Evolutionary conservation across 176 grass and related monocot genomes (phyloP), one percentile per base, ranked within the genome.

Genomic region (Zoysia japonica): DNA sequence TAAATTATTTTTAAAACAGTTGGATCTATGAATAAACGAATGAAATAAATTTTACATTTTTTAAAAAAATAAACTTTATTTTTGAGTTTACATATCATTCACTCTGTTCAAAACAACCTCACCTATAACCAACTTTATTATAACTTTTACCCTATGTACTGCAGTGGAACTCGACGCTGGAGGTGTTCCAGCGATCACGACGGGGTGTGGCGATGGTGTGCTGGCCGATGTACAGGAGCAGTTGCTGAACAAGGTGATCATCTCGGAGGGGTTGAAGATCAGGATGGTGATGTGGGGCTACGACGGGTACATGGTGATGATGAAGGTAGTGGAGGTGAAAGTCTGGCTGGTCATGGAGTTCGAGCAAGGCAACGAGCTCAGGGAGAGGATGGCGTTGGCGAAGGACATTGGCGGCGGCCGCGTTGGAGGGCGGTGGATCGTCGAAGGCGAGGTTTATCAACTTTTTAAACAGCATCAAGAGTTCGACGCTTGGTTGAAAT

Each of bases 141-240:
- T 28, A 28, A 28, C 28, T 28, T 28, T 28, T 28, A 28, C 0
- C 0, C 28, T 28, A 28, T 28, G 28, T 28, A 28, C 28, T 87
- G 90, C 43, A 91, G 0, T 97, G 93, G 93, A 97, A 91, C 84
- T 93, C 93, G 38, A 49, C 72, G 65, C 60, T 93, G 41, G 93
- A 97, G 85, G 28, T 28, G 28, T 28, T 28, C 28, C 28, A 28
- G 90, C 84, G 7, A 28, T 93, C 53, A 70, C 71, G 64, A 77
- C 82, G 1, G 93, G 93, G 15, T 28, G 85, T 93, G 44, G 79
- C 88, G 45, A 84, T 87, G 90, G 72, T 93, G 62, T 89, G 87
- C 16, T 97, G 93, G 93, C 93, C 93, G 11, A 47, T 97, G 68
- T 97, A 97, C 54, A 90, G 0, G 93, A 97, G 80, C 90, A 97